Conservation (phyloP, 192 early-diverging fungal species). For the Coemansia sp. region DNA sequence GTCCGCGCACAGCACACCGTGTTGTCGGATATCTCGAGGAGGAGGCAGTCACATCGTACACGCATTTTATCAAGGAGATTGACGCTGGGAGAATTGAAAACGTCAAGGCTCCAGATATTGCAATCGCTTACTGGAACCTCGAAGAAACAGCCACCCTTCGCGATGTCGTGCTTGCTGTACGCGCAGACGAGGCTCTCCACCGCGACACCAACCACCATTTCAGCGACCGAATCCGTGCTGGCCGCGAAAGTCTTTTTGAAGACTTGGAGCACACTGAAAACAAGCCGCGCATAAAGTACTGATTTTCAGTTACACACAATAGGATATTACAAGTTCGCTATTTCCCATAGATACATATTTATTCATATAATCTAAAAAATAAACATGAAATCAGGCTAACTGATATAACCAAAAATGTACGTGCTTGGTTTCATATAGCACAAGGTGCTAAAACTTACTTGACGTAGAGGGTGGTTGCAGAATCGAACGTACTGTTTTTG, state of each 20-base stretch:
- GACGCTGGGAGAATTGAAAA: conserved; percentile 73
- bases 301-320: too few species aligned
- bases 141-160: conserved; percentile 65
- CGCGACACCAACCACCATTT: conserved; percentile 90
- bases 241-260: conserved; percentile 56
- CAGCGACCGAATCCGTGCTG: conserved; percentile 62
- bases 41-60: conserved; percentile 89
- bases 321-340: too few species aligned
- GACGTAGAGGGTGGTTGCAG: too few species aligned
- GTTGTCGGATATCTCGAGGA: conserved; percentile 94
- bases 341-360: too few species aligned
- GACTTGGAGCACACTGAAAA: conserved; percentile 31
- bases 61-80: conserved; percentile 81
- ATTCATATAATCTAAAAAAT: too few species aligned
- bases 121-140: conserved; percentile 83
- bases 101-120: conserved; percentile 79
- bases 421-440: too few species aligned
- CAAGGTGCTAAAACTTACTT: too few species aligned
- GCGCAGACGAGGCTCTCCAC: conserved; percentile 89
- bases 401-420: too few species aligned
- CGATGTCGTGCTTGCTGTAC: conserved; percentile 83
- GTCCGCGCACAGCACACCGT: conserved; percentile 79
- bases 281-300: conserved; percentile 42
- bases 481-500: too few species aligned
- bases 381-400: too few species aligned